A percentile compares a stretch with the other conserved stretches of the same genome.
These are phyloP conservation scores for Oryza meridionalis DNA, from an alignment of 176 grass and related monocot species.

Conservation along the genomic window DNA sequence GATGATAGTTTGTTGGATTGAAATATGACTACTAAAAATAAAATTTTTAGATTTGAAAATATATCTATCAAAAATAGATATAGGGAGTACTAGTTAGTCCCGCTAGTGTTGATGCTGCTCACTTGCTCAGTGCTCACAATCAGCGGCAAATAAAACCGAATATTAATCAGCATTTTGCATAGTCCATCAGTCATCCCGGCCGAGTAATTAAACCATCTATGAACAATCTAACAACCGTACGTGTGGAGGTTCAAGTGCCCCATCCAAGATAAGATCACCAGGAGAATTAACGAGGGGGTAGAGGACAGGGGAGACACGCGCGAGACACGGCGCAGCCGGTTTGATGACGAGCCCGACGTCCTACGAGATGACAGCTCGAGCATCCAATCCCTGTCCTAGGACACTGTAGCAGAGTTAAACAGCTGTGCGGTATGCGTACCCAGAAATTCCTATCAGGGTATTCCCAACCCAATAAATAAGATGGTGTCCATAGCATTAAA, in stretches of 20 bases:
- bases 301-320: constrained; percentile 29
- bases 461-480: too few relatives aligned
- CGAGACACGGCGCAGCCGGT: constrained; percentile 46
- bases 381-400: not conserved
- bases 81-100: not conserved
- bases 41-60: too few relatives aligned
- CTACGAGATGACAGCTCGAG: constrained; percentile 37
- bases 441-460: not conserved
- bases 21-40: too few relatives aligned
- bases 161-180: constrained; percentile 5
- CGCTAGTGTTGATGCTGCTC: not conserved
- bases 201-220: not conserved
- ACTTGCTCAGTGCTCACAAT: not conserved
- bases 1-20: too few relatives aligned
- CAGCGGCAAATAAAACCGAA: constrained; percentile 11
- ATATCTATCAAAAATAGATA: too few relatives aligned
- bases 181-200: not conserved
- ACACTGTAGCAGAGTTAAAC: not conserved
- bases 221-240: not conserved
- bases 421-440: constrained; percentile 1
- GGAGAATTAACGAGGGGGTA: not conserved
- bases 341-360: constrained; percentile 36
- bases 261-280: not conserved
- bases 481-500: too few relatives aligned
- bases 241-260: not conserved